A percentile compares a stretch with the other conserved stretches of the same genome.
phyloP scores from a whole-genome alignment of 208 protist species.

The Trypanosomatidae sp. region DNA sequence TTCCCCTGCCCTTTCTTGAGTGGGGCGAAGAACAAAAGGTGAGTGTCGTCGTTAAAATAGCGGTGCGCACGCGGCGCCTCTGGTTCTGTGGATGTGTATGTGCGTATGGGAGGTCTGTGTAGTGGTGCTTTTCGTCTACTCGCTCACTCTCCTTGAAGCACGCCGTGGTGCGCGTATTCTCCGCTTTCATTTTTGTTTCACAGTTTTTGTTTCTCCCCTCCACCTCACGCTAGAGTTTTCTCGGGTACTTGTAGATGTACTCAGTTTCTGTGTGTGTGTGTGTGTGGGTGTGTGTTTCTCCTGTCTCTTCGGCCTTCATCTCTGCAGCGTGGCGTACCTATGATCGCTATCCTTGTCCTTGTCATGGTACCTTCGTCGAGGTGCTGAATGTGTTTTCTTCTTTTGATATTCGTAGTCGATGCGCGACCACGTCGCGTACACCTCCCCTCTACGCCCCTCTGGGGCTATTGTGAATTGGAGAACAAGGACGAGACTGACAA shows the following conservation, averaged over 20 bases:
- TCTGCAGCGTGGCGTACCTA: background rate
- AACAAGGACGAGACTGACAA: too few relatives aligned
- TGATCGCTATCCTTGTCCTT: background rate
- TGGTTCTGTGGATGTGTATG: background rate
- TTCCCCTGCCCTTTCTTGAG: too few relatives aligned
- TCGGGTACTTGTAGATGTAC: background rate
- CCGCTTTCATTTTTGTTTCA: background rate
- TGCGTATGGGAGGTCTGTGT: background rate
- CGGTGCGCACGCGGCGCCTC: background rate
- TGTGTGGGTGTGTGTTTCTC: background rate
- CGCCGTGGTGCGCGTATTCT: background rate
- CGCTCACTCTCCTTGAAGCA: background rate
- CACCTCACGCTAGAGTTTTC: background rate
- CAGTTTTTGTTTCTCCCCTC: background rate
- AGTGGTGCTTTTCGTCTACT: background rate
- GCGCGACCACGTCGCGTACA: too few relatives aligned
- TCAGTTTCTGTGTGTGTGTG: background rate
- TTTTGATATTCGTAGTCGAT: background rate
- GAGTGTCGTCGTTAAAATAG: too few relatives aligned
- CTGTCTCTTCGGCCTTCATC: background rate
- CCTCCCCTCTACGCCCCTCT: too few relatives aligned
- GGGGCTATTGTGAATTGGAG: too few relatives aligned
- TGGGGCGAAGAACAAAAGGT: too few relatives aligned
- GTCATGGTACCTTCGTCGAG: background rate
- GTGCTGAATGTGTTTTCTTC: background rate